These are phyloP conservation scores for Cryptomeria japonica DNA, from an alignment of 75 land plant genomes.

Conservation along the genomic window DNA sequence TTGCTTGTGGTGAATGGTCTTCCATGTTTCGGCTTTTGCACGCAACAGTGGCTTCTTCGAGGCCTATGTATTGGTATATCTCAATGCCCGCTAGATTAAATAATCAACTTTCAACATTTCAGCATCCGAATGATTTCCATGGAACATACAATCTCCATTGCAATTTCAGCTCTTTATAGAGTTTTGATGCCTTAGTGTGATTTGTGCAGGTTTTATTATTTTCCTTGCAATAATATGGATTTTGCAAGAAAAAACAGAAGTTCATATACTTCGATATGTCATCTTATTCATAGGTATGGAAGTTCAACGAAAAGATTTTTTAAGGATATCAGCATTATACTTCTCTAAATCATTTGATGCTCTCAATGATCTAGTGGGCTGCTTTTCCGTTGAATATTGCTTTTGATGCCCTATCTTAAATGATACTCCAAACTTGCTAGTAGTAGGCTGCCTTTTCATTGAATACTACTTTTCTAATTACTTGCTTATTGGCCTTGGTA, in stretches of 20 bases:
- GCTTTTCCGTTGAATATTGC: constrained; percentile 2
- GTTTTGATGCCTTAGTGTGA: background rate
- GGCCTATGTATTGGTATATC: constrained; percentile 92
- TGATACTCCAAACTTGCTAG: background rate
- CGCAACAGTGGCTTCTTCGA: constrained; percentile 87
- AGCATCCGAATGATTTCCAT: background rate
- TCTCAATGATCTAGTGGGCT: background rate
- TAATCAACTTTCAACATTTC: background rate
- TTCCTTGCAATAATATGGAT: constrained; percentile 88
- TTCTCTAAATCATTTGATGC: background rate
- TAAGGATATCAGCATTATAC: background rate
- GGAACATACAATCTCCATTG: background rate
- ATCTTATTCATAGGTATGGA: constrained; percentile 89
- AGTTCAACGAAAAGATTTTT: background rate
- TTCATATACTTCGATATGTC: constrained; percentile 71
- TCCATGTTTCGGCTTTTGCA: background rate
- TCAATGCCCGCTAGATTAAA: background rate
- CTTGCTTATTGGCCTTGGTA: background rate
- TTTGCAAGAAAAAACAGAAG: constrained; percentile 73
- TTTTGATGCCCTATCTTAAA: background rate
- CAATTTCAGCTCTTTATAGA: background rate
- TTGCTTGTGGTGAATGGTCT: background rate
- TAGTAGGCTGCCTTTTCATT: background rate
- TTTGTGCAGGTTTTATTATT: constrained; percentile 72
- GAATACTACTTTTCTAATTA: background rate